These are phyloP conservation scores for Ciborinia camelliae DNA, from an alignment of 2,329 filamentous ascomycete species.

Conservation along the genomic window DNA sequence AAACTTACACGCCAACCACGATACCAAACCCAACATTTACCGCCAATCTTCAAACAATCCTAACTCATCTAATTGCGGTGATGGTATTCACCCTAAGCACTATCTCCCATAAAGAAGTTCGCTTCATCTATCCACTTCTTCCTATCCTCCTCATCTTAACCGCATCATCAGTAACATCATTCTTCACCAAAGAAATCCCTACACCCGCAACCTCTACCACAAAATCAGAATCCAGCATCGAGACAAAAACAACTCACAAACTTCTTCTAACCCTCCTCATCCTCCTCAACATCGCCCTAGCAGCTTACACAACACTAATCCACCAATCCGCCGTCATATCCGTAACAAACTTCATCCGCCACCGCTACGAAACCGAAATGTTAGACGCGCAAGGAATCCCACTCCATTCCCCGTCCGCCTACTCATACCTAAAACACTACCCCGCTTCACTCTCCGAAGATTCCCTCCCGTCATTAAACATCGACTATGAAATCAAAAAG, in stretches of 20 bases:
- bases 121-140: conserved; percentile 91
- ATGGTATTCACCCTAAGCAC: conserved; percentile 64
- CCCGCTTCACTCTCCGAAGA: background rate
- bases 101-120: conserved; percentile 93
- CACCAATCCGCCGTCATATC: conserved; percentile 79
- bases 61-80: conserved; percentile 52
- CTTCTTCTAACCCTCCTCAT: conserved; percentile 56
- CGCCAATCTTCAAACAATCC: conserved; percentile 42
- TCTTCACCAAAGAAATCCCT: conserved; percentile 42
- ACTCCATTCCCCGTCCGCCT: conserved; percentile 28
- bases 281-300: conserved; percentile 65
- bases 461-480: background rate
- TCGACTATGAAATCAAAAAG: conserved; percentile 6
- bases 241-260: conserved; percentile 43
- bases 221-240: conserved; percentile 26
- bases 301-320: conserved; percentile 67
- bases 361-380: conserved; percentile 62
- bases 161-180: conserved; percentile 61
- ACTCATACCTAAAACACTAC: conserved; percentile 13
- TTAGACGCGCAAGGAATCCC: conserved; percentile 41
- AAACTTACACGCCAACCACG: conserved; percentile 25
- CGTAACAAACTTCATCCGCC: conserved; percentile 72
- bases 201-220: background rate
- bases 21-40: background rate
- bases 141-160: conserved; percentile 81